A percentile compares a stretch with the other conserved stretches of the same genome.
Evolutionary conservation across 108 stramenopile genomes (phyloP).

Genomic region (Nitzschia sp.): DNA sequence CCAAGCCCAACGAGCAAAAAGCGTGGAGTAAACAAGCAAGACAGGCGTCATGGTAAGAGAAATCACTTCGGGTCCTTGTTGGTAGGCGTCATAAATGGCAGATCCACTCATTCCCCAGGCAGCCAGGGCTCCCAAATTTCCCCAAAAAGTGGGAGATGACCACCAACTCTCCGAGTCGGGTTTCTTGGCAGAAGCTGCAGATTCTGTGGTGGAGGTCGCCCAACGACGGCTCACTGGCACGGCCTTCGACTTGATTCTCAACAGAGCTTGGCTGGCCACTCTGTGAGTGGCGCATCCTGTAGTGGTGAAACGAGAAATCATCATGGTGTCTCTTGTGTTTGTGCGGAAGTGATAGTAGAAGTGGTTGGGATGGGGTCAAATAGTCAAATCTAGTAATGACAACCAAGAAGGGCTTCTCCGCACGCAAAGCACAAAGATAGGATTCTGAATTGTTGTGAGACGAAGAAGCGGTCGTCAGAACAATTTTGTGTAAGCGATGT

Average conservation of each 20-base stretch:
- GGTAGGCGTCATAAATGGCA: slow-evolving; percentile 81
- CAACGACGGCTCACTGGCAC: neutral
- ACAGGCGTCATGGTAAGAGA: slow-evolving; percentile 87
- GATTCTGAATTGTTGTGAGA: too few relatives aligned
- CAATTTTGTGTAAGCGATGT: too few relatives aligned
- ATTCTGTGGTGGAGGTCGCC: neutral
- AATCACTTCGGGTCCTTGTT: slow-evolving; percentile 79
- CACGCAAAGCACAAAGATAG: too few relatives aligned
- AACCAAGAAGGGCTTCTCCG: too few relatives aligned
- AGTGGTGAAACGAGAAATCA: neutral
- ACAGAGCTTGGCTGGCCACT: neutral
- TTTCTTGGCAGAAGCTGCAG: neutral
- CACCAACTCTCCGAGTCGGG: slow-evolving; percentile 35
- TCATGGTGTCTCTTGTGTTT: neutral
- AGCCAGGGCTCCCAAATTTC: slow-evolving; percentile 71
- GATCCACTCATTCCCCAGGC: slow-evolving; percentile 90
- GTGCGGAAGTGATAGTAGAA: too few relatives aligned
- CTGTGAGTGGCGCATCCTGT: neutral
- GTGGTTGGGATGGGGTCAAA: too few relatives aligned
- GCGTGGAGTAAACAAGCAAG: slow-evolving; percentile 73
- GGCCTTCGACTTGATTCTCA: neutral
- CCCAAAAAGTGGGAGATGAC: slow-evolving; percentile 76
- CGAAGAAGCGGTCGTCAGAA: too few relatives aligned
- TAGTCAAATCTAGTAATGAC: too few relatives aligned
- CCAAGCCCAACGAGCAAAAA: slow-evolving; percentile 84